Percentiles rank a stretch among this genome's conserved stretches.
These are phyloP conservation scores for Sugiyamaella americana DNA, from an alignment of 805 yeast genomes.

Conservation along the genomic window DNA sequence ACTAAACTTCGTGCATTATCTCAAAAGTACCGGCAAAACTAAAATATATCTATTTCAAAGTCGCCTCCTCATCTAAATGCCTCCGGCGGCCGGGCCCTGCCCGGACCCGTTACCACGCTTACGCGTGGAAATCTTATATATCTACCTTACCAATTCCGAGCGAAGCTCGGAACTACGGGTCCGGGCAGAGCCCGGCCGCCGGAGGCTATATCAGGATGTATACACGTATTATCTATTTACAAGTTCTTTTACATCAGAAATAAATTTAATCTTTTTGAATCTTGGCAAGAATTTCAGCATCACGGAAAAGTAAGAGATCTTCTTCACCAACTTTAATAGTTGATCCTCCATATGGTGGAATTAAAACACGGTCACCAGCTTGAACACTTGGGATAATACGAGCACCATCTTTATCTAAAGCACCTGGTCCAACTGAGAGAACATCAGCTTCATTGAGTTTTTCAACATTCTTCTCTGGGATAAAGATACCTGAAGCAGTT, in stretches of 20 bases:
- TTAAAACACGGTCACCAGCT: conserved; percentile 89
- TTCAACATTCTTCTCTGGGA: conserved; percentile 94
- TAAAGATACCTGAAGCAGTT: conserved; percentile 87
- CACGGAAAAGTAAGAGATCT: conserved; percentile 69
- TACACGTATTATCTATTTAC: not conserved
- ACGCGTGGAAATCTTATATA: not conserved
- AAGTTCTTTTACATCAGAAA: not conserved
- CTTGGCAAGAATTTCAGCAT: conserved; percentile 91
- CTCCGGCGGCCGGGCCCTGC: not conserved
- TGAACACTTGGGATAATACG: conserved; percentile 66
- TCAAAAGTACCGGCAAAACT: conserved; percentile 38
- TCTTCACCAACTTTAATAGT: conserved; percentile 83
- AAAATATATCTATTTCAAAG: no score
- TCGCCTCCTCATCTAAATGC: not conserved
- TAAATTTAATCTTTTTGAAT: conserved; percentile 48
- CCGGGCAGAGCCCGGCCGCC: not conserved
- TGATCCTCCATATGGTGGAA: conserved; percentile 92
- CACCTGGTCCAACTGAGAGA: conserved; percentile 93
- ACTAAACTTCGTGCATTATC: conserved; percentile 56
- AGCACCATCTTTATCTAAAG: conserved; percentile 67
- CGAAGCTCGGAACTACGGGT: not conserved
- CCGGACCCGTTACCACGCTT: not conserved
- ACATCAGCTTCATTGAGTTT: conserved; percentile 90
- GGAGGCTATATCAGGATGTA: not conserved
- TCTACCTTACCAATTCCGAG: not conserved